phyloP scores from a whole-genome alignment of 306 rosid species.

The Abrus pulchellus region DNA sequence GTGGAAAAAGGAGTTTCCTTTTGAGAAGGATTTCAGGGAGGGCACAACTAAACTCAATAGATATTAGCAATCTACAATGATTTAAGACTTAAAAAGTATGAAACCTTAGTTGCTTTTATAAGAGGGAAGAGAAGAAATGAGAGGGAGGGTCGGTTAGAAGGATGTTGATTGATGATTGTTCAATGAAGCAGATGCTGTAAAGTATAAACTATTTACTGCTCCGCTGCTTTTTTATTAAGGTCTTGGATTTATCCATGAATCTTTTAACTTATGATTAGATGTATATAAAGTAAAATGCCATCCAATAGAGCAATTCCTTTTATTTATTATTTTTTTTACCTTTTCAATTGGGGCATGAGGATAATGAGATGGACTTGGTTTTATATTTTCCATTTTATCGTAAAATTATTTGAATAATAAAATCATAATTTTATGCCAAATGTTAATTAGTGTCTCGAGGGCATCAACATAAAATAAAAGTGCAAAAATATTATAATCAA shows the following conservation, averaged over 20 bases:
- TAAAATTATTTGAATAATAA: no score
- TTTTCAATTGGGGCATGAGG: not conserved
- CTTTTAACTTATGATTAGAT: no score
- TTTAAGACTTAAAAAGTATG: constrained; percentile 25
- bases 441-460: no score
- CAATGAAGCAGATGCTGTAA: constrained; percentile 51
- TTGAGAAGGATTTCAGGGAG: constrained; percentile 48
- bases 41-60: constrained; percentile 44
- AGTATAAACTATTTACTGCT: constrained; percentile 42
- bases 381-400: no score
- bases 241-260: constrained; percentile 47
- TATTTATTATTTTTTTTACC: no score
- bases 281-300: no score
- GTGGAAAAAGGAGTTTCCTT: constrained; percentile 42
- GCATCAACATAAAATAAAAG: no score
- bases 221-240: constrained; percentile 37
- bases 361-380: no score
- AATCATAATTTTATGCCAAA: no score
- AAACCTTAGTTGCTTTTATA: constrained; percentile 45
- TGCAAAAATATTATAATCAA: no score
- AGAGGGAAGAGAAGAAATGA: constrained; percentile 41
- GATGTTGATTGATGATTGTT: constrained; percentile 59
- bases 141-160: constrained; percentile 52
- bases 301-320: no score
- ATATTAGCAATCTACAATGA: constrained; percentile 31